A percentile compares a stretch with the other conserved stretches of the same genome.
Evolutionary conservation across 306 rosid genomes (phyloP).

Genomic region (Quercus gilva): DNA sequence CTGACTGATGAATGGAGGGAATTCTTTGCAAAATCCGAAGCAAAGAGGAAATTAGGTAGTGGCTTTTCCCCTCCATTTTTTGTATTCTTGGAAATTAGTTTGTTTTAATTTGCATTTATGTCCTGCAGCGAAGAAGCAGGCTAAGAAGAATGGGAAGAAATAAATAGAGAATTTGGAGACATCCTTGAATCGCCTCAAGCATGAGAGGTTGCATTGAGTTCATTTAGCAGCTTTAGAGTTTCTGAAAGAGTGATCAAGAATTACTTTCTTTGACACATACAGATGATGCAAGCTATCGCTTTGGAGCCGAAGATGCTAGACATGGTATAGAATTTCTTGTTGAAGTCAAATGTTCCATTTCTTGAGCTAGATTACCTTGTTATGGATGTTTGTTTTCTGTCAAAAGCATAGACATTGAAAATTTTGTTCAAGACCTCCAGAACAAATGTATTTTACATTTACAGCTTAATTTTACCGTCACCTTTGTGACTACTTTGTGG

Average conservation of each 20-base stretch:
- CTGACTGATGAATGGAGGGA: constrained; percentile 83
- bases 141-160: constrained; percentile 52
- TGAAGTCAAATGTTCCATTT: background rate
- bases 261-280: background rate
- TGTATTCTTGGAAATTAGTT: background rate
- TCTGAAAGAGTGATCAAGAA: background rate
- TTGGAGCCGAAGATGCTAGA: background rate
- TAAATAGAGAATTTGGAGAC: background rate
- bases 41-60: constrained; percentile 58
- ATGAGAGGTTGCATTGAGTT: background rate
- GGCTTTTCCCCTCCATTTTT: constrained; percentile 1
- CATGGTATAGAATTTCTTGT: background rate
- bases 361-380: background rate
- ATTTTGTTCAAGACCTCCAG: background rate
- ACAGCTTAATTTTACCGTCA: background rate
- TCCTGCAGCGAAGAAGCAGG: constrained; percentile 53
- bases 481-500: background rate
- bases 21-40: constrained; percentile 75
- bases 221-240: background rate
- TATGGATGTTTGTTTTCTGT: background rate
- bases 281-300: background rate
- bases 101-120: background rate
- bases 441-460: background rate
- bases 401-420: background rate
- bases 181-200: background rate